Evolutionary conservation across 495 filamentous ascomycete species (phyloP).

Genomic region (Monascus purpureus): DNA sequence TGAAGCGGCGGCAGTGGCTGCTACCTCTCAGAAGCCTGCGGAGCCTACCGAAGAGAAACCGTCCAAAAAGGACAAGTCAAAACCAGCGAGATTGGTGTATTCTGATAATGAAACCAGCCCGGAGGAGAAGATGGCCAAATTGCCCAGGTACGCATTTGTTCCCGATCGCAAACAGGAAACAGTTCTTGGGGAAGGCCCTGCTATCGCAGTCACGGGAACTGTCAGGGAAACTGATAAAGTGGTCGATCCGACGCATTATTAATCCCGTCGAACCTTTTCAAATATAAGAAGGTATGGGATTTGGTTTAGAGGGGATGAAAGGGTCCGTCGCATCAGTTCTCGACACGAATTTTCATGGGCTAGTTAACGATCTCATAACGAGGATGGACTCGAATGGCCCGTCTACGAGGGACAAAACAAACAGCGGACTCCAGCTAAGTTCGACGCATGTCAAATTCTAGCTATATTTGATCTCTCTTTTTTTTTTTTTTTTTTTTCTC

Average conservation of each 20-base stretch:
- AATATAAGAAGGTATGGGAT: not conserved
- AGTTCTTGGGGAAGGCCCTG: conserved; percentile 23
- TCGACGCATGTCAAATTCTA: conserved; percentile 26
- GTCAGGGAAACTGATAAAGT: conserved; percentile 23
- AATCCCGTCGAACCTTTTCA: conserved; percentile 1
- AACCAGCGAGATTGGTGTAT: conserved; percentile 60
- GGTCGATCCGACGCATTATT: conserved; percentile 22
- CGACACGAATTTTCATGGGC: not conserved
- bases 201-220: conserved; percentile 19
- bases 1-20: conserved; percentile 11
- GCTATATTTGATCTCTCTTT: conserved; percentile 14
- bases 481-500: conserved; percentile 7
- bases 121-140: conserved; percentile 71
- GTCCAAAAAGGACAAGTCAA: conserved; percentile 51
- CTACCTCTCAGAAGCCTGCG: conserved; percentile 10
- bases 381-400: not conserved
- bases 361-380: not conserved
- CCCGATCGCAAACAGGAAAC: conserved; percentile 29
- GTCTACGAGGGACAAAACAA: conserved; percentile 2
- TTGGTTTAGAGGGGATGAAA: conserved; percentile 1
- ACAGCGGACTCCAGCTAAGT: conserved; percentile 30
- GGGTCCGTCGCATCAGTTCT: not conserved
- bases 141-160: conserved; percentile 64
- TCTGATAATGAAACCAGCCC: conserved; percentile 65
- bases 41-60: conserved; percentile 39